Percentiles rank a stretch among this genome's conserved stretches.
Conservation (phyloP, 1,139 yeast species). For the Lodderomyces pseudojiufengensis region DNA sequence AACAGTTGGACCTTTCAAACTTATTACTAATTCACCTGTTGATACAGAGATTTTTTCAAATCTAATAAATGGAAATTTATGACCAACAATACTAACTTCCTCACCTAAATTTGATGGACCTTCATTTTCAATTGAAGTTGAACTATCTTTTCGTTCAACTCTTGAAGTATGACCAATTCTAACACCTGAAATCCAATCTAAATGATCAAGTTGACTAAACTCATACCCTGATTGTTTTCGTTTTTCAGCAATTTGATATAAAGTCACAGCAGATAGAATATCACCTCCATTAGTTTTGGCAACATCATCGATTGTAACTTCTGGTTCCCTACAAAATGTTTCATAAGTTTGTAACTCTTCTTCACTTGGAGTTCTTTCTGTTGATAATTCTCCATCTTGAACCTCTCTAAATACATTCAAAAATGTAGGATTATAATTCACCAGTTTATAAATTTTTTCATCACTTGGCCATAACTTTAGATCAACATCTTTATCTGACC, state of each 20-base stretch:
- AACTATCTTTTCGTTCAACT: slow-evolving; percentile 14
- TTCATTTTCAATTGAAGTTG: slow-evolving; percentile 26
- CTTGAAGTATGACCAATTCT: slow-evolving; percentile 63
- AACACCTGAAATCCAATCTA: slow-evolving; percentile 94
- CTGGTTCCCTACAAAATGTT: slow-evolving; percentile 40
- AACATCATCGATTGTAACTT: slow-evolving; percentile 33
- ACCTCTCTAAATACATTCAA: slow-evolving; percentile 25
- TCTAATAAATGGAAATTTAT: slow-evolving; percentile 79
- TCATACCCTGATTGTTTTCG: slow-evolving; percentile 24
- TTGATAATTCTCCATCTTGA: slow-evolving; percentile 17
- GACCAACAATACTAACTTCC: slow-evolving; percentile 86
- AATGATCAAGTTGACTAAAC: slow-evolving; percentile 53
- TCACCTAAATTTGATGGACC: slow-evolving; percentile 78
- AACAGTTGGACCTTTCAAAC: slow-evolving; percentile 69
- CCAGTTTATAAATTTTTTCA: slow-evolving; percentile 54
- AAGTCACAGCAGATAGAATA: slow-evolving; percentile 32
- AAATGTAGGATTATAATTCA: slow-evolving; percentile 50
- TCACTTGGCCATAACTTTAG: slow-evolving; percentile 77
- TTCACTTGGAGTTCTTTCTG: slow-evolving; percentile 9
- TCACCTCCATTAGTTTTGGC: slow-evolving; percentile 33
- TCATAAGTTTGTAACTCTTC: slow-evolving; percentile 22
- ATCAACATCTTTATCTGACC: slow-evolving; percentile 84
- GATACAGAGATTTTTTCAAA: slow-evolving; percentile 88
- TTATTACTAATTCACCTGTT: slow-evolving; percentile 72
- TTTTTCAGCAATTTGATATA: slow-evolving; percentile 32